These are phyloP conservation scores for Terana coerulea DNA, from an alignment of 768 basidiomycete genomes.

Conservation along the genomic window DNA sequence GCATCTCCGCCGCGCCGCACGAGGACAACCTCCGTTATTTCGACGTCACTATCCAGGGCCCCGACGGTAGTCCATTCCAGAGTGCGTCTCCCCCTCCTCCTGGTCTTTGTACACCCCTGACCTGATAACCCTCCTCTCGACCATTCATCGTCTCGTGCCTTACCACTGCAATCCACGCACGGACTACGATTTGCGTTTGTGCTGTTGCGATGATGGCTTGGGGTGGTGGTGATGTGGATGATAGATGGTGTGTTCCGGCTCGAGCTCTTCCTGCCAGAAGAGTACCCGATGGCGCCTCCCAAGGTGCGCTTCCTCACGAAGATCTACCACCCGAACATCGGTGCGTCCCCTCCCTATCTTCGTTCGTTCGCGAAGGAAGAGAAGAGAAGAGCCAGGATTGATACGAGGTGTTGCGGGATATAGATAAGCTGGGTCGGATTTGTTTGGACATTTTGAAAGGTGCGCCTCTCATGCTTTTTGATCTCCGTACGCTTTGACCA, in stretches of 20 bases:
- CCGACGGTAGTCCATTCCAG: slow-evolving; percentile 89
- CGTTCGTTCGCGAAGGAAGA: not conserved
- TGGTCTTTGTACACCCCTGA: not conserved
- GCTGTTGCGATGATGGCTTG: not conserved
- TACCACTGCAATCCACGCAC: too few relatives aligned
- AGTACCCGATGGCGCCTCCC: slow-evolving; percentile 99
- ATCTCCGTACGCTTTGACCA: too few relatives aligned
- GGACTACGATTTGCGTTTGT: too few relatives aligned
- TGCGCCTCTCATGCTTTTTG: too few relatives aligned
- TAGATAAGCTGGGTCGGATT: slow-evolving; percentile 98
- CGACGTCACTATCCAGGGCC: slow-evolving; percentile 95
- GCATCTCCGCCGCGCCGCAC: slow-evolving; percentile 92
- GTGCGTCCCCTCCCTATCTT: slow-evolving; percentile 42
- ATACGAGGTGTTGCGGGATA: not conserved
- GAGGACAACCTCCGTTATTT: slow-evolving; percentile 99
- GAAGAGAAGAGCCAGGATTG: not conserved
- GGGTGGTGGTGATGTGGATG: not conserved
- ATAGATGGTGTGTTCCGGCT: slow-evolving; percentile 89
- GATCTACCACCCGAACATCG: slow-evolving; percentile 99
- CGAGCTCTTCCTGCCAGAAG: slow-evolving; percentile 96
- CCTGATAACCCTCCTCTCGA: not conserved
- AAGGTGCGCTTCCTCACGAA: slow-evolving; percentile 97
- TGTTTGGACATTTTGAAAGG: slow-evolving; percentile 98
- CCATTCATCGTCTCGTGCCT: too few relatives aligned
- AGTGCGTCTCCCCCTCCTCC: slow-evolving; percentile 31